Conservation (phyloP, 2,329 filamentous ascomycete genomes). For the Fusarium sp. region DNA sequence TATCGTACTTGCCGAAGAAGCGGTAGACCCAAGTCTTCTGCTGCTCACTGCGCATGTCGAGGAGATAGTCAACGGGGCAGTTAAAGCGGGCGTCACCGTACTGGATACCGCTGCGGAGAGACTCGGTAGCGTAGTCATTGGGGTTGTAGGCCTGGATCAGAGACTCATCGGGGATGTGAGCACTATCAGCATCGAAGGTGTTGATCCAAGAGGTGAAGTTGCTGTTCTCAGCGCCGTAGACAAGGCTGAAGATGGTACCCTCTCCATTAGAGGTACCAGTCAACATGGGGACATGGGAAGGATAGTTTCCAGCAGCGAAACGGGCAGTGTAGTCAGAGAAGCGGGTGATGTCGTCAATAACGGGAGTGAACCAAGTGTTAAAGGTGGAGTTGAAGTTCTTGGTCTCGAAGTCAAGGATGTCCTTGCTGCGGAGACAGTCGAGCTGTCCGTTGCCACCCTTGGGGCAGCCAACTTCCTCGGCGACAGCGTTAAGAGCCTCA, state of each 20-base stretch:
- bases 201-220: slow-evolving; percentile 43
- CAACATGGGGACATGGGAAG: slow-evolving; percentile 48
- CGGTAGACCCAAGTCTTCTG: slow-evolving; percentile 56
- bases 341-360: slow-evolving; percentile 48
- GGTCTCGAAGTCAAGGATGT: slow-evolving; percentile 35
- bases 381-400: slow-evolving; percentile 45
- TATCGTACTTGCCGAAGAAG: slow-evolving; percentile 54
- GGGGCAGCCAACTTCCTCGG: slow-evolving; percentile 49
- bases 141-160: slow-evolving; percentile 31
- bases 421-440: slow-evolving; percentile 49
- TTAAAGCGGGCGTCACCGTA: slow-evolving; percentile 58
- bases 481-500: slow-evolving; percentile 49
- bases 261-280: slow-evolving; percentile 50
- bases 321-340: slow-evolving; percentile 44
- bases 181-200: slow-evolving; percentile 36
- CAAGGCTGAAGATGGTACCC: slow-evolving; percentile 49
- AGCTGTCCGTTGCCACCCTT: slow-evolving; percentile 45
- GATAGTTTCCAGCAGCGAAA: slow-evolving; percentile 37
- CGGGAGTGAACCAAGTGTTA: slow-evolving; percentile 54
- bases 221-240: slow-evolving; percentile 45
- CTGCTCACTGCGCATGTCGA: slow-evolving; percentile 49
- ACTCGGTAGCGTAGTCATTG: slow-evolving; percentile 48
- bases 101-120: slow-evolving; percentile 53
- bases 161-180: slow-evolving; percentile 27
- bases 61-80: slow-evolving; percentile 52